phyloP scores from a whole-genome alignment of 78 protist genomes.

The Cyanophora paradoxa region DNA sequence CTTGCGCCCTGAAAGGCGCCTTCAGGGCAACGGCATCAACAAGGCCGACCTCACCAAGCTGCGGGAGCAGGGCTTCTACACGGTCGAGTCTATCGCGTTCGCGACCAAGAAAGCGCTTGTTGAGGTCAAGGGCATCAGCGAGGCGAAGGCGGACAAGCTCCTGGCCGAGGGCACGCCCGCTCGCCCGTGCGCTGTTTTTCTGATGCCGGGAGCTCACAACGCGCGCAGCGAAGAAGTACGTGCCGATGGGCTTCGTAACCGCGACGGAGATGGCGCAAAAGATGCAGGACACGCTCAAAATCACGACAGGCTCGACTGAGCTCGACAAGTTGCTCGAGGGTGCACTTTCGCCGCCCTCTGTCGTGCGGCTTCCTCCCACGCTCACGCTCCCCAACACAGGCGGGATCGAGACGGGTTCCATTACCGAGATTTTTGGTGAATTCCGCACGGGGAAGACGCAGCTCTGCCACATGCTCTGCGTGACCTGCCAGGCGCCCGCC shows the following conservation, averaged over 20 bases:
- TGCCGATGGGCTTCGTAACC: slow-evolving; percentile 88
- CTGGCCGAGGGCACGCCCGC: too few relatives aligned
- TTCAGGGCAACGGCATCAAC: slow-evolving; percentile 64
- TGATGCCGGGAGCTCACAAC: neutral
- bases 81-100: slow-evolving; percentile 89
- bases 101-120: slow-evolving; percentile 72
- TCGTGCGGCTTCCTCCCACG: too few relatives aligned
- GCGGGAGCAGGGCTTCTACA: slow-evolving; percentile 82
- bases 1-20: too few relatives aligned
- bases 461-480: slow-evolving; percentile 97
- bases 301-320: slow-evolving; percentile 92
- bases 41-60: slow-evolving; percentile 86
- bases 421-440: slow-evolving; percentile 99
- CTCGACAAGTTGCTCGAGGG: slow-evolving; percentile 89
- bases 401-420: slow-evolving; percentile 97
- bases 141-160: slow-evolving; percentile 93
- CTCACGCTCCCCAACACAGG: too few relatives aligned
- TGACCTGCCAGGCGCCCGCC: slow-evolving; percentile 85
- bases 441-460: slow-evolving; percentile 99
- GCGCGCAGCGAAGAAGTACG: slow-evolving; percentile 63
- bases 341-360: too few relatives aligned
- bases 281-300: slow-evolving; percentile 59
- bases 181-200: slow-evolving; percentile 3
- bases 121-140: slow-evolving; percentile 89
- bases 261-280: slow-evolving; percentile 83